Evolutionary conservation across 192 early-diverging fungal genomes (phyloP).

Genomic region (Coemansia sp.): DNA sequence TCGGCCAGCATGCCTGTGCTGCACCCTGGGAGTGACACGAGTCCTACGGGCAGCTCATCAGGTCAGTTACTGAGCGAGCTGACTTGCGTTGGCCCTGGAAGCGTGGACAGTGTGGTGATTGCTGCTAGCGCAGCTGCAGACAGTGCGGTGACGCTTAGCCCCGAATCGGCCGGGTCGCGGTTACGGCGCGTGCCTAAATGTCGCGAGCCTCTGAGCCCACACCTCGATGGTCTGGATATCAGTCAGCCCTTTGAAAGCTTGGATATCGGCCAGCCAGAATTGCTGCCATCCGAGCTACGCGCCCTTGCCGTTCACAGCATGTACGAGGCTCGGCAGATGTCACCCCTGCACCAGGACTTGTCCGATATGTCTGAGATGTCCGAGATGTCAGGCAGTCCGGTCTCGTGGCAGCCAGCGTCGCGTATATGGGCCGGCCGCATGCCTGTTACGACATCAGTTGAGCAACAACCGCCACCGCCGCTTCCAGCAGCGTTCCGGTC

Average conservation of each 20-base stretch:
- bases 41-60: background rate
- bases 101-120: slow-evolving; percentile 40
- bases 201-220: slow-evolving; percentile 21
- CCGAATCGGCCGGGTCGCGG: slow-evolving; percentile 40
- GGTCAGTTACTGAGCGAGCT: slow-evolving; percentile 34
- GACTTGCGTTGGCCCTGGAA: slow-evolving; percentile 33
- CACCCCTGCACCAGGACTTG: background rate
- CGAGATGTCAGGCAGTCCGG: slow-evolving; percentile 8
- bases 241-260: background rate
- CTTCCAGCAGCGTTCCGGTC: slow-evolving; percentile 30
- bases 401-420: slow-evolving; percentile 22
- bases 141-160: slow-evolving; percentile 41
- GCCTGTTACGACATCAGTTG: background rate
- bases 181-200: slow-evolving; percentile 46
- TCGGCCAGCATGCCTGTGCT: slow-evolving; percentile 43
- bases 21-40: background rate
- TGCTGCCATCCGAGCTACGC: background rate
- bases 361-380: background rate
- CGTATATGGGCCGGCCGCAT: slow-evolving; percentile 24
- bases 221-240: background rate
- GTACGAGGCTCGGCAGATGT: background rate
- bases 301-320: background rate
- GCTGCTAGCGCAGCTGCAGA: slow-evolving; percentile 37
- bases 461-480: slow-evolving; percentile 4
- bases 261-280: background rate